phyloP scores from a whole-genome alignment of 306 rosid species.

The Rosa rugosa region DNA sequence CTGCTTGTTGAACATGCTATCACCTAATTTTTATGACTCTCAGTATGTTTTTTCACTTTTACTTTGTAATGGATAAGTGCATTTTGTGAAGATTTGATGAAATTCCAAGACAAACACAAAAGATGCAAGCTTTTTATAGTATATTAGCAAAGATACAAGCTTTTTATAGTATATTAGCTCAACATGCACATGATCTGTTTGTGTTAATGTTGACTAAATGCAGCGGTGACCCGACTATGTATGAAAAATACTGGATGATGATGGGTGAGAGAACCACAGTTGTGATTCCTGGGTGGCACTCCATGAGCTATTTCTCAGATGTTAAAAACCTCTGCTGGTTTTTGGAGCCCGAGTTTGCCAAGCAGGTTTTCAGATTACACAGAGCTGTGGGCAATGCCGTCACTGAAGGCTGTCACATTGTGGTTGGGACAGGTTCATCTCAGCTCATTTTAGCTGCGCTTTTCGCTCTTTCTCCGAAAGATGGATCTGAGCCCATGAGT shows the following conservation, averaged over 20 bases:
- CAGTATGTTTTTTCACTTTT: neutral
- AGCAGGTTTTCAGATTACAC: slow-evolving; percentile 68
- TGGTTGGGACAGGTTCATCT: slow-evolving; percentile 95
- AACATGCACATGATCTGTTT: slow-evolving; percentile 1
- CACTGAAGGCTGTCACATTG: slow-evolving; percentile 64
- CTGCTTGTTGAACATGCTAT: neutral
- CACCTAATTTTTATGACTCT: neutral
- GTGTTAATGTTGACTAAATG: slow-evolving; percentile 11
- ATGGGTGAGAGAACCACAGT: slow-evolving; percentile 63
- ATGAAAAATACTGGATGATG: slow-evolving; percentile 64
- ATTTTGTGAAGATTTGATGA: neutral
- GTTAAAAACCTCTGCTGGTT: slow-evolving; percentile 69
- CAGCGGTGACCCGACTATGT: slow-evolving; percentile 92
- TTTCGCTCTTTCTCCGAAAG: slow-evolving; percentile 63
- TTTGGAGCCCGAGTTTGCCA: slow-evolving; percentile 63
- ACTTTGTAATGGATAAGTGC: neutral
- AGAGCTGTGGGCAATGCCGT: slow-evolving; percentile 73
- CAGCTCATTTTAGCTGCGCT: slow-evolving; percentile 84
- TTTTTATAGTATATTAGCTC: neutral
- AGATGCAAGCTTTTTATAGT: neutral
- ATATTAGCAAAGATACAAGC: neutral
- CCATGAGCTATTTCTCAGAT: slow-evolving; percentile 77
- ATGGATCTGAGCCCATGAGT: slow-evolving; percentile 50
- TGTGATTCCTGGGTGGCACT: slow-evolving; percentile 75
- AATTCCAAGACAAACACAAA: neutral